A percentile compares a stretch with the other conserved stretches of the same genome.
Conservation (phyloP, 2,329 filamentous ascomycete species). For the Nemania sp. region DNA sequence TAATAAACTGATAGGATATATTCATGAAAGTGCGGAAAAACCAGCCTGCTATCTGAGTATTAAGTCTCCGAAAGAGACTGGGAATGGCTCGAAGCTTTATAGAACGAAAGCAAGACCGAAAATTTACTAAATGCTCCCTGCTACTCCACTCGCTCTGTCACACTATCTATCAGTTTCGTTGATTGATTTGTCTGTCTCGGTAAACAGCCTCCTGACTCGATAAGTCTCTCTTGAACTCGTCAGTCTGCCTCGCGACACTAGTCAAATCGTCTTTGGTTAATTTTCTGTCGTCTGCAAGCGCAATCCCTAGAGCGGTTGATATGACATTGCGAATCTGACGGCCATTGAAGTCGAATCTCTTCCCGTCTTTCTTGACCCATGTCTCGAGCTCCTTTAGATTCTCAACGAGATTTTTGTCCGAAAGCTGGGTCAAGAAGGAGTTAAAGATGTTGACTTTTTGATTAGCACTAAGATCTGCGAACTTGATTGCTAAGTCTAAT, state of each 20-base stretch:
- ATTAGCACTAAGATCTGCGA: neutral
- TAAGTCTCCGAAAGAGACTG: no score
- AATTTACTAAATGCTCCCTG: no score
- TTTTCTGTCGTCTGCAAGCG: neutral
- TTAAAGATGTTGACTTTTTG: conserved; percentile 1
- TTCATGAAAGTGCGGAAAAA: no score
- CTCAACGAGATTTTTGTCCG: neutral
- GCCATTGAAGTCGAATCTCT: conserved; percentile 11
- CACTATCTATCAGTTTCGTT: conserved; percentile 1
- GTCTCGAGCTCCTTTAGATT: neutral
- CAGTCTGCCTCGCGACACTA: conserved; percentile 4
- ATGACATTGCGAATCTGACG: conserved; percentile 12
- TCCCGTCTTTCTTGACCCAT: conserved; percentile 7
- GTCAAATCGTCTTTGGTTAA: neutral
- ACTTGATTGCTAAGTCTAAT: conserved; percentile 12
- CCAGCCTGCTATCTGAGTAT: no score
- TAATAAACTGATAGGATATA: no score
- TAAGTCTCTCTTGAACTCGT: conserved; percentile 12
- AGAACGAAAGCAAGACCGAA: no score
- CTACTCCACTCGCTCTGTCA: no score
- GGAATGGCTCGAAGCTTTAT: no score
- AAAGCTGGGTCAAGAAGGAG: conserved; percentile 8
- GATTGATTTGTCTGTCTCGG: conserved; percentile 5
- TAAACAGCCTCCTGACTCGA: conserved; percentile 4
- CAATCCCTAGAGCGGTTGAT: conserved; percentile 11